Base-by-base conservation (phyloP, 1,139 yeast species). In the Lodderomyces pseudojiufengensis region DNA sequence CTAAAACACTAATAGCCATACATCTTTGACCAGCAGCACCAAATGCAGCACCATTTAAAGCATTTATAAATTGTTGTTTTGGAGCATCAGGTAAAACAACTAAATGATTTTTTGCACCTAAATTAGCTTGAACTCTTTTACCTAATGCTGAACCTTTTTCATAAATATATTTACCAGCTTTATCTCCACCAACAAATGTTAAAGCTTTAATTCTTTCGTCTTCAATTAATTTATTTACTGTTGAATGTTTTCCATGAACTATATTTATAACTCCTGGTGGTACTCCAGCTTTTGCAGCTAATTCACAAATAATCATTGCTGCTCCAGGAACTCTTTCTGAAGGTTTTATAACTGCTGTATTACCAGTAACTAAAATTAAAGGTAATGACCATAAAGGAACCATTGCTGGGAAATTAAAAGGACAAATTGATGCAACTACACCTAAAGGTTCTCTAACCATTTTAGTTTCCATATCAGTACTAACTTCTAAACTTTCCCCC, bases 21-120 rank as follows among this genome's bases (percentile, higher is more conserved):
- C 92, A 82, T 58, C 92, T 75, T 65, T 82, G 90, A 41, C 92
- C 92, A 24, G 90, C 90, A 42, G 92, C 92, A 28, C 92, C 92
- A 51, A 84, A 83, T 15, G 87, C 86, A 30, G 92, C 88, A 32
- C 90, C 90, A 38, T 70, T 80, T 30, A 82, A 63, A 20, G 86
- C 81, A 54, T 78, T 80, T 46, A 83, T 62, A 40, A 84, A 78
- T 47, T 78, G 84, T 44, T 63, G 59, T 57, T 77, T 78, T 61
- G 79, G 74, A 24, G 90, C 87, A 51, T 82, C 90, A 7, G 88
- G 88, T 46, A 80, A 70, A 23, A 81, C 76, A 36, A 82, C 77
- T 55, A 83, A 77, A 58, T 82, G 90, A 65, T 82, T 82, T 62
- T 82, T 82, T 31, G 90, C 90, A 24, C 88, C 90, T 52, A 82